Evolutionary conservation across 1,139 yeast species (phyloP), one percentile per base, ranked within the genome.

Genomic region (Lodderomyces parapsilosis): DNA sequence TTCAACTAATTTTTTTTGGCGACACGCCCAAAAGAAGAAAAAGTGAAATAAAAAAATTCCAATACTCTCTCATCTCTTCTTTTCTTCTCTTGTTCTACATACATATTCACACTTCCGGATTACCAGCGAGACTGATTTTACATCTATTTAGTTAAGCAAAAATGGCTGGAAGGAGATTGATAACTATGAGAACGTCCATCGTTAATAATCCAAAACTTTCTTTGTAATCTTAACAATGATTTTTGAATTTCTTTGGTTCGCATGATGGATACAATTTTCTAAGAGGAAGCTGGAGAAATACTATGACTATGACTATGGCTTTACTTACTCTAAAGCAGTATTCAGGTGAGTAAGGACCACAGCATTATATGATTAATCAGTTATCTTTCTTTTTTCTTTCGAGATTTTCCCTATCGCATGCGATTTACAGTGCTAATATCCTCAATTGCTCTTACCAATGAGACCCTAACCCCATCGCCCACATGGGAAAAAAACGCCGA

Each of bases 161-260:
- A 73, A 73, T 73, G 78, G 78, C 78, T 65, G 71, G 74, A 72
- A 68, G 77, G 64, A 73, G 74, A 73, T 48, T 41, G 56, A 54
- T 38, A 44, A 44, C 33, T 18, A 45, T 30, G 23, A 22, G 19
- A 31, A 14, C 22, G 43, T 43, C 70, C 71, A 55, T 65, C 69
- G 58, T 66, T 57, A 59, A 67, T 66, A 66, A 65, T 64, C 69
- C 66, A 59, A 54, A 41, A 25, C 14, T 15, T 37, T 25, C 31
- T 15, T 34, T 24, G 17, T 23, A 39, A 27, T 36, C 38, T 41
- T 45, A 48, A 13, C 23, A 17, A 14, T n/a, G 9, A 4, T 27
- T 15, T 14, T 35, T 36, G 43, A 40, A 40, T 45, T 53, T 31
- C 51, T 50, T 48, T 63, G 71, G 74, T 72, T 72, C 76, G 77